Percentiles rank a stretch among this genome's conserved stretches.
These are phyloP conservation scores for Castanea crenata DNA, from an alignment of 306 rosid species.

Conservation along the genomic window DNA sequence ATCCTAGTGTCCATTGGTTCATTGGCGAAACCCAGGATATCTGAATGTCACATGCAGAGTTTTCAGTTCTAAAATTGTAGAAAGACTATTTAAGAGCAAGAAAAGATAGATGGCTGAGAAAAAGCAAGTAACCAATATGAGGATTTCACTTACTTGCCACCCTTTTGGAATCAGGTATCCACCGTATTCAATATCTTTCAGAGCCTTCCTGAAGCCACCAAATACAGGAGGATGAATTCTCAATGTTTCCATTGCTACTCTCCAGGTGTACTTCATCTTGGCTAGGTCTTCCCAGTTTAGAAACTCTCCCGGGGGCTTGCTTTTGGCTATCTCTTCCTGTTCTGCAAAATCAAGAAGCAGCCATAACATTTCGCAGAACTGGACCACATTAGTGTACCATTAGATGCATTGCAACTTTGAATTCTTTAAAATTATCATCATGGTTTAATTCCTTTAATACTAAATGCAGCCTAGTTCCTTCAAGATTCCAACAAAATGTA, in stretches of 20 bases:
- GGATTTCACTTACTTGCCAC: slow-evolving; percentile 71
- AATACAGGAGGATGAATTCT: slow-evolving; percentile 64
- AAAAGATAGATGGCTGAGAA: too few relatives aligned
- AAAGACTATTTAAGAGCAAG: not conserved
- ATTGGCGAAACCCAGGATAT: slow-evolving; percentile 64
- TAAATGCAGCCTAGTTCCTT: too few relatives aligned
- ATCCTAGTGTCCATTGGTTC: slow-evolving; percentile 69
- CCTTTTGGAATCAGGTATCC: slow-evolving; percentile 78
- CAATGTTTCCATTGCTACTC: slow-evolving; percentile 69
- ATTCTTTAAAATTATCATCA: too few relatives aligned
- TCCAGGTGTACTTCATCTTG: slow-evolving; percentile 89
- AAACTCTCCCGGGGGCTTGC: slow-evolving; percentile 47
- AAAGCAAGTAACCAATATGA: not conserved
- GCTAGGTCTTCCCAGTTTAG: slow-evolving; percentile 77
- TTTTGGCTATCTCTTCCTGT: slow-evolving; percentile 60
- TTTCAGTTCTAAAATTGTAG: not conserved
- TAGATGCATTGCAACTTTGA: not conserved
- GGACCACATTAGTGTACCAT: not conserved
- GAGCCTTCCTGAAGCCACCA: slow-evolving; percentile 55
- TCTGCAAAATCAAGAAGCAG: slow-evolving; percentile 40
- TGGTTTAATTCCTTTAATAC: too few relatives aligned
- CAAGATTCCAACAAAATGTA: too few relatives aligned
- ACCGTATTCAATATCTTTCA: slow-evolving; percentile 51
- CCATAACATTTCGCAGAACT: not conserved
- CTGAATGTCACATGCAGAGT: slow-evolving; percentile 19